Conservation (phyloP, 441 rosid genomes). For the Brassica hybrid region DNA sequence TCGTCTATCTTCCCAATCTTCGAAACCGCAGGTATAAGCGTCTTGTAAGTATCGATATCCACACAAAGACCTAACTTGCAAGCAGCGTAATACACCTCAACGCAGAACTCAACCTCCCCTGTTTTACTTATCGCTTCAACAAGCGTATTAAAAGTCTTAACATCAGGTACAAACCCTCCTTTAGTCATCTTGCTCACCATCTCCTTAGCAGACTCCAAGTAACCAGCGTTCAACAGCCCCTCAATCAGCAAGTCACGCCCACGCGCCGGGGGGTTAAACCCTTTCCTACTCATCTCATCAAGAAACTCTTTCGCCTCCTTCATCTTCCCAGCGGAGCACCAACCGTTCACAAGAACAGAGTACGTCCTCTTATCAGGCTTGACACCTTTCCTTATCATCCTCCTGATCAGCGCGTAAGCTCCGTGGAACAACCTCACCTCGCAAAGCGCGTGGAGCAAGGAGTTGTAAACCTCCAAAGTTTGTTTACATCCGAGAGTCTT, state of each 20-base stretch:
- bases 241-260: constrained; percentile 87
- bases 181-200: constrained; percentile 78
- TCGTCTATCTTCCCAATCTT: constrained; percentile 82
- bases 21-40: constrained; percentile 84
- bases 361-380: constrained; percentile 74
- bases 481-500: constrained; percentile 61
- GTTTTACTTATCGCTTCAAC: constrained; percentile 64
- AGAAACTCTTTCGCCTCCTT: constrained; percentile 79
- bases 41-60: constrained; percentile 69
- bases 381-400: constrained; percentile 78
- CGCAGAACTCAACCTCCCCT: constrained; percentile 77
- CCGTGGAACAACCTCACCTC: constrained; percentile 87
- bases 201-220: constrained; percentile 78
- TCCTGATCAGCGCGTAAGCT: constrained; percentile 76
- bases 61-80: constrained; percentile 74
- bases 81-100: constrained; percentile 66
- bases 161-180: constrained; percentile 70
- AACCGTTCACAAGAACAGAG: constrained; percentile 68
- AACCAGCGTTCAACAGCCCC: constrained; percentile 79
- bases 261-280: constrained; percentile 84
- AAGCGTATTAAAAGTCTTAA: constrained; percentile 65
- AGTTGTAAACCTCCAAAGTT: constrained; percentile 57
- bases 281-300: constrained; percentile 82
- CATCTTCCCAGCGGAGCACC: constrained; percentile 86
- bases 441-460: constrained; percentile 78